A percentile compares a stretch with the other conserved stretches of the same genome.
phyloP scores from a whole-genome alignment of 768 basidiomycete species.

The Mycena olivaceomarginata region DNA sequence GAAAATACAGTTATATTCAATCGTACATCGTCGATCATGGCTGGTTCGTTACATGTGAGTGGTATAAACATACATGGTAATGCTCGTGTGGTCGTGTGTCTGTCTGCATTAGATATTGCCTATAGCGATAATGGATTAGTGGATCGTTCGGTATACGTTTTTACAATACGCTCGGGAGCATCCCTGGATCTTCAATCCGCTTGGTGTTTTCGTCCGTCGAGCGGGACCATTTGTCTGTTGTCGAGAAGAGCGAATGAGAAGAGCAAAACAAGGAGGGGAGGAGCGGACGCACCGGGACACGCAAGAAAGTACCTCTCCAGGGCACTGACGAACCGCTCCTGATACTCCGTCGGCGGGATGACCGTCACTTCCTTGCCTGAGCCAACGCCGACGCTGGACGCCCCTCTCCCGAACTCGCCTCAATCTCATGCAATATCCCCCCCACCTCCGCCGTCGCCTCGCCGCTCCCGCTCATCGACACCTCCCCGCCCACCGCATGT shows the following conservation, averaged over 20 bases:
- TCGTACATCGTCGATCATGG: neutral
- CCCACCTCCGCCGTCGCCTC: conserved; percentile 61
- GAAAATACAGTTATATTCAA: neutral
- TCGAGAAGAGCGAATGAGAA: neutral
- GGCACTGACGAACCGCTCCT: conserved; percentile 83
- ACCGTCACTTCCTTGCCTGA: conserved; percentile 84
- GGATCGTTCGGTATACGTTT: neutral
- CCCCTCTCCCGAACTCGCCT: conserved; percentile 49
- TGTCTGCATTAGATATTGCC: conserved; percentile 34
- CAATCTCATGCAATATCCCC: conserved; percentile 68
- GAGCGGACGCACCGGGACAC: conserved; percentile 74
- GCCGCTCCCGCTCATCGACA: conserved; percentile 54
- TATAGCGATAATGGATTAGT: conserved; percentile 9
- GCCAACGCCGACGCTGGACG: conserved; percentile 52
- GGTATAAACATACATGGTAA: neutral
- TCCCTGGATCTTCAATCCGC: conserved; percentile 59
- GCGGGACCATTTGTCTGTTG: conserved; percentile 64
- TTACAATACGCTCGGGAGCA: conserved; percentile 67
- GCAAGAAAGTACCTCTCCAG: conserved; percentile 86
- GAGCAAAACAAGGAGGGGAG: neutral
- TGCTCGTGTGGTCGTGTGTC: neutral
- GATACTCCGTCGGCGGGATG: conserved; percentile 87
- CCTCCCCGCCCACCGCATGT: conserved; percentile 70
- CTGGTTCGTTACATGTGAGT: conserved; percentile 3
- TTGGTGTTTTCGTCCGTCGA: conserved; percentile 61